These are phyloP conservation scores for Wickerhamiella cacticola DNA, from an alignment of 805 yeast species.

Conservation along the genomic window DNA sequence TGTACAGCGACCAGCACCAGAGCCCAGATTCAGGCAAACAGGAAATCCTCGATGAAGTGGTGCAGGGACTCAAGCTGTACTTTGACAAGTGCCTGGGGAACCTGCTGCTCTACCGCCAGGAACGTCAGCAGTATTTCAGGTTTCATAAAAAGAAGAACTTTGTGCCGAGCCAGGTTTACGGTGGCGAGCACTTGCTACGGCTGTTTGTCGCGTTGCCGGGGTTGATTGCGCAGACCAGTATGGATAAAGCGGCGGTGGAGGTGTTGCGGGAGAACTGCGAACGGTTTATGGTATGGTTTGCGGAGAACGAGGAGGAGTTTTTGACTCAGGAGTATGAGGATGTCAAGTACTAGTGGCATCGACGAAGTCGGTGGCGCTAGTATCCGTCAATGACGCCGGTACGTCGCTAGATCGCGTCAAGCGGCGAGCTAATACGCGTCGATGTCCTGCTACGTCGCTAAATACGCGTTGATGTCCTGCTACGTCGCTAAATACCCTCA, in stretches of 20 bases:
- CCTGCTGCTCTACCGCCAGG: slow-evolving; percentile 60
- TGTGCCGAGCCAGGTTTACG: slow-evolving; percentile 45
- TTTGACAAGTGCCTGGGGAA: slow-evolving; percentile 65
- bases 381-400: no score
- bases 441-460: no score
- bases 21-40: slow-evolving; percentile 28
- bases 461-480: no score
- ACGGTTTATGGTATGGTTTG: slow-evolving; percentile 42
- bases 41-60: slow-evolving; percentile 53
- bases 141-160: slow-evolving; percentile 30
- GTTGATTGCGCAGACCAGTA: slow-evolving; percentile 59
- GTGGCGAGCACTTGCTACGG: slow-evolving; percentile 71
- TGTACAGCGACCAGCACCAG: slow-evolving; percentile 34
- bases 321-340: slow-evolving; percentile 32
- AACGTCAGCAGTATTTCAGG: slow-evolving; percentile 58
- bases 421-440: no score
- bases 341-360: neutral
- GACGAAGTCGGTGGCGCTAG: no score
- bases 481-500: no score
- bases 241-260: slow-evolving; percentile 63
- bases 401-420: no score
- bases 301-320: slow-evolving; percentile 33
- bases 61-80: slow-evolving; percentile 55
- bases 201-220: slow-evolving; percentile 72
- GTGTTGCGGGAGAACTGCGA: slow-evolving; percentile 45